phyloP scores from a whole-genome alignment of 2,329 filamentous ascomycete species.

The Neofusicoccum ribis region DNA sequence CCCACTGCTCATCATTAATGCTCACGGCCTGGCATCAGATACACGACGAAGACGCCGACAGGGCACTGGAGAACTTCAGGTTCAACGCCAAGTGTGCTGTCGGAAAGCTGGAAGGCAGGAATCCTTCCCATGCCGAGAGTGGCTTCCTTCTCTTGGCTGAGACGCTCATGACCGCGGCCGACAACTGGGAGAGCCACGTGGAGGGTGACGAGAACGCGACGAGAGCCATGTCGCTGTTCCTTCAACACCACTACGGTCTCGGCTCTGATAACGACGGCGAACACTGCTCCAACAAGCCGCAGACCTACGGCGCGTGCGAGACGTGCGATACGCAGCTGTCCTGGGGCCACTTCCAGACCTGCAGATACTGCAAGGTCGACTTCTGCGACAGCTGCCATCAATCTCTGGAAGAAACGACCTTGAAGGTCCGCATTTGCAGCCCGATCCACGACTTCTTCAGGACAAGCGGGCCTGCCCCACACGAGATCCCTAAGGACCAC shows the following conservation, averaged over 20 bases:
- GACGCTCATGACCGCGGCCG: constrained; percentile 13
- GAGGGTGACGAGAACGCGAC: constrained; percentile 11
- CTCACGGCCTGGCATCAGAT: constrained; percentile 15
- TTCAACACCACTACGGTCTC: constrained; percentile 4
- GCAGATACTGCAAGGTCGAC: constrained; percentile 15
- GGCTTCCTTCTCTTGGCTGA: constrained; percentile 12
- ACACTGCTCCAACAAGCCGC: background rate
- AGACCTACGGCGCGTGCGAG: constrained; percentile 12
- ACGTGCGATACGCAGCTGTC: constrained; percentile 5
- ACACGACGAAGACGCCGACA: background rate
- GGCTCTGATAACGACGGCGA: background rate
- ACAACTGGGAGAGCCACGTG: constrained; percentile 12
- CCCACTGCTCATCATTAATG: constrained; percentile 14
- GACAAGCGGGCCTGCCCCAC: constrained; percentile 5
- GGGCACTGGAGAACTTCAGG: constrained; percentile 11
- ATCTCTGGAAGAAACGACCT: constrained; percentile 1
- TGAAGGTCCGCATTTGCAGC: constrained; percentile 4
- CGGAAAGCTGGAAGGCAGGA: constrained; percentile 10
- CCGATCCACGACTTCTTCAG: constrained; percentile 13
- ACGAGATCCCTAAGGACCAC: constrained; percentile 2
- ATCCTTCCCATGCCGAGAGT: constrained; percentile 9
- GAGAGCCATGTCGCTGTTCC: constrained; percentile 6
- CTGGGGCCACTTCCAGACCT: constrained; percentile 14
- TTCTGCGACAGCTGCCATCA: constrained; percentile 14
- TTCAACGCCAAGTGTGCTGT: constrained; percentile 10